phyloP scores from a whole-genome alignment of 495 filamentous ascomycete genomes.

The Penicillium macrosclerotiorum region DNA sequence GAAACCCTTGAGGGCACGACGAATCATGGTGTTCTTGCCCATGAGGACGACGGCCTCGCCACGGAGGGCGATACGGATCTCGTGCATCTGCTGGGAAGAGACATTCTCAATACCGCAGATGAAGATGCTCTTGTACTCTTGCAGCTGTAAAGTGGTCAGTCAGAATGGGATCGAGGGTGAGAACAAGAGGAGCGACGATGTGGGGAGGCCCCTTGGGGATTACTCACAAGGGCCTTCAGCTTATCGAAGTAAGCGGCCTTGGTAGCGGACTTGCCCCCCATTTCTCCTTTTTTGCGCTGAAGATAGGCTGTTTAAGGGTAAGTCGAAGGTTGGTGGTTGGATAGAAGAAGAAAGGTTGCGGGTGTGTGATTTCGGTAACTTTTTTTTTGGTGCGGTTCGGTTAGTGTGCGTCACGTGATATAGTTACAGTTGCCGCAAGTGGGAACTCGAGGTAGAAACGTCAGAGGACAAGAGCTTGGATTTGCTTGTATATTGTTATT shows the following conservation, averaged over 20 bases:
- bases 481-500: not conserved
- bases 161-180: no score
- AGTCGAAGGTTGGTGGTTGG: constrained; percentile 37
- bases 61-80: constrained; percentile 88
- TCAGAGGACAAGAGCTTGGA: constrained; percentile 8
- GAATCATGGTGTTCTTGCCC: constrained; percentile 99
- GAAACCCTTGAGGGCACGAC: constrained; percentile 97
- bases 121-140: constrained; percentile 94
- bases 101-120: constrained; percentile 96
- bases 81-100: constrained; percentile 99
- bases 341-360: constrained; percentile 16
- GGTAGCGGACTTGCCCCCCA: constrained; percentile 95
- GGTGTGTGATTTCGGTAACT: constrained; percentile 28
- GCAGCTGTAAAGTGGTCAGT: no score
- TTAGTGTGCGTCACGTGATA: constrained; percentile 35
- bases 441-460: constrained; percentile 9
- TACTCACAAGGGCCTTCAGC: constrained; percentile 88
- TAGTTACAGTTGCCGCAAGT: constrained; percentile 1
- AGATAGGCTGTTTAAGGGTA: constrained; percentile 98
- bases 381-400: constrained; percentile 39
- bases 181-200: no score
- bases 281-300: constrained; percentile 86
- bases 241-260: constrained; percentile 99
- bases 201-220: no score
- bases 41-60: constrained; percentile 92